Percentiles rank a stretch among this genome's conserved stretches.
Evolutionary conservation across 1,284 basidiomycete species (phyloP).

Genomic region (Anthracocystis panici-leucophaei): DNA sequence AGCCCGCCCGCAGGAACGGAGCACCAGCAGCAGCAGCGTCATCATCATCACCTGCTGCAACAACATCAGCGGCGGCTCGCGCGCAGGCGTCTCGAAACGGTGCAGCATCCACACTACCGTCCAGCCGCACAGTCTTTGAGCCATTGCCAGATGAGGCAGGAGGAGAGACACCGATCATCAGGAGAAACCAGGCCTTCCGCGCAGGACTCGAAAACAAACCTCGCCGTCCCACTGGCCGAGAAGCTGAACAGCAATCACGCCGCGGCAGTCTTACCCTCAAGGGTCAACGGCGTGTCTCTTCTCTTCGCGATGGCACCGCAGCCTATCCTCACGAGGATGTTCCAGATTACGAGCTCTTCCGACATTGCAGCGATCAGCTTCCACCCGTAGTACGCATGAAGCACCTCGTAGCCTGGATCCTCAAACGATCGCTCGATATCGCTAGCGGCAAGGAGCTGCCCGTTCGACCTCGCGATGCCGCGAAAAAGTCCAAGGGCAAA

Average conservation of each 20-base stretch:
- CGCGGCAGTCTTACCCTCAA: conserved; percentile 62
- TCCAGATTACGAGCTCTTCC: conserved; percentile 60
- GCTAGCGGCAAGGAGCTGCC: conserved; percentile 48
- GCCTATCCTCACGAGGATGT: conserved; percentile 64
- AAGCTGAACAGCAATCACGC: conserved; percentile 36
- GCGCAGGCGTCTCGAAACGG: conserved; percentile 24
- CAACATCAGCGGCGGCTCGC: conserved; percentile 9
- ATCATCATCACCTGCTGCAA: conserved; percentile 7
- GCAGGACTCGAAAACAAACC: conserved; percentile 47
- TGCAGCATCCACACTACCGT: conserved; percentile 8
- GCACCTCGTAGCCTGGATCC: conserved; percentile 55
- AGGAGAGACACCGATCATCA: conserved; percentile 56
- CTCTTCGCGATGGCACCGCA: conserved; percentile 53
- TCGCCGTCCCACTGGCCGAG: conserved; percentile 33
- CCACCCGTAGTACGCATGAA: conserved; percentile 63
- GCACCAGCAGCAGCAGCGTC: conserved; percentile 16
- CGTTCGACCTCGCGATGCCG: conserved; percentile 18
- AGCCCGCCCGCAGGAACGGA: conserved; percentile 20
- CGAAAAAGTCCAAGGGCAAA: conserved; percentile 42
- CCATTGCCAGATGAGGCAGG: conserved; percentile 45
- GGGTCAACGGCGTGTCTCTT: conserved; percentile 54
- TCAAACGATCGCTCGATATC: conserved; percentile 57
- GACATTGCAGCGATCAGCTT: conserved; percentile 58
- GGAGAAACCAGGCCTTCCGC: conserved; percentile 49
- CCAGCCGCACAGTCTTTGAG: conserved; percentile 46